Conservation (phyloP, 2,329 filamentous ascomycete species). For the Knufia fluminis region DNA sequence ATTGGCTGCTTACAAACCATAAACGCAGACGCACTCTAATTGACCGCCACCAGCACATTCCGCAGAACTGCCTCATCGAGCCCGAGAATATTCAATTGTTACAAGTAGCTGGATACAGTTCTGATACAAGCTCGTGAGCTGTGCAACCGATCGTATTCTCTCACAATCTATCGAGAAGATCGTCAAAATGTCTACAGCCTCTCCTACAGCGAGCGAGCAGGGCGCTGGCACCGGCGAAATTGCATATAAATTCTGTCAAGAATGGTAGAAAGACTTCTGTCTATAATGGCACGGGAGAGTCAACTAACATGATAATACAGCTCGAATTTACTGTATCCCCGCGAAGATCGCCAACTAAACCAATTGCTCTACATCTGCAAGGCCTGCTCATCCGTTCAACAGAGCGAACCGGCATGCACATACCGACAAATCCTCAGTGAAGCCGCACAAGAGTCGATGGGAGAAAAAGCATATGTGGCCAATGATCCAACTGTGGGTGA, state of each 20-base stretch:
- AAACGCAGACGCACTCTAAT: not conserved
- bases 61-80: no score
- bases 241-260: constrained; percentile 94
- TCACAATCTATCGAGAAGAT: not conserved
- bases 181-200: constrained; percentile 26
- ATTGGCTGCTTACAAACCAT: no score
- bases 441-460: constrained; percentile 86
- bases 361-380: constrained; percentile 91
- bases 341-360: constrained; percentile 78
- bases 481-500: constrained; percentile 96
- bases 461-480: constrained; percentile 93
- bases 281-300: not conserved
- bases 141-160: not conserved
- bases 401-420: constrained; percentile 79
- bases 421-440: constrained; percentile 92
- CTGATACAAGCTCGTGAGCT: not conserved
- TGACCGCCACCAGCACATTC: not conserved
- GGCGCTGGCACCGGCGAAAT: constrained; percentile 48
- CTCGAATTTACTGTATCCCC: constrained; percentile 96
- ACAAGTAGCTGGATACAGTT: not conserved
- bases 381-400: constrained; percentile 85
- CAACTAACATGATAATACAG: constrained; percentile 34
- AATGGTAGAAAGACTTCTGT: constrained; percentile 54
- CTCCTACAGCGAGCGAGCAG: constrained; percentile 32
- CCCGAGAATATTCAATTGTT: not conserved